phyloP scores from a whole-genome alignment of 148 eudicot genomes.

The Simmondsia chinensis region DNA sequence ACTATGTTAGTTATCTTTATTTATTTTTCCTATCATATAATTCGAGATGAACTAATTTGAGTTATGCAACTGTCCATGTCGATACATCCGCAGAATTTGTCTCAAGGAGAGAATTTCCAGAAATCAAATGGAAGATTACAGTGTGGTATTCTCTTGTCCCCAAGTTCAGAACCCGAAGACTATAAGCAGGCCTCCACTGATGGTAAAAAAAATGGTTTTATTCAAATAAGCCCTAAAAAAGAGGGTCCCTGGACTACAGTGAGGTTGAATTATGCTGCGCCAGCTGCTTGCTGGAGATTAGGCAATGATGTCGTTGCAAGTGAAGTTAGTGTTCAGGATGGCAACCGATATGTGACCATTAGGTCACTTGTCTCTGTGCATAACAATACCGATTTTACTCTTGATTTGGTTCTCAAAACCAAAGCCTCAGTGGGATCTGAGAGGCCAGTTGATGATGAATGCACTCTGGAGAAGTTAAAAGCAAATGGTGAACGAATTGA shows the following conservation, averaged over 20 bases:
- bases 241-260: constrained; percentile 96
- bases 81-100: constrained; percentile 23
- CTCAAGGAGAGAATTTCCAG: constrained; percentile 13
- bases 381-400: constrained; percentile 61
- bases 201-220: constrained; percentile 47
- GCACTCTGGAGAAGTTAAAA: constrained; percentile 19
- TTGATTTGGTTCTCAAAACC: constrained; percentile 65
- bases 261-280: constrained; percentile 86
- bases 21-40: not conserved
- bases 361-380: constrained; percentile 85
- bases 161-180: constrained; percentile 37
- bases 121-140: constrained; percentile 48
- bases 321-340: constrained; percentile 75
- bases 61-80: no score
- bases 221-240: constrained; percentile 77
- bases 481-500: constrained; percentile 24
- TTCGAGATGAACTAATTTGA: no score
- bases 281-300: constrained; percentile 90
- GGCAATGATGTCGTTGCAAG: constrained; percentile 91
- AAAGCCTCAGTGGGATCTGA: constrained; percentile 25
- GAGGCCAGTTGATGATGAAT: constrained; percentile 19
- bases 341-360: constrained; percentile 79
- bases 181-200: constrained; percentile 25
- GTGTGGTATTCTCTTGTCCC: constrained; percentile 55
- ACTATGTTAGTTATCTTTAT: constrained; percentile 1